These are phyloP conservation scores for Fusarium sacchari DNA, from an alignment of 2,329 filamentous ascomycete genomes.

Conservation along the genomic window DNA sequence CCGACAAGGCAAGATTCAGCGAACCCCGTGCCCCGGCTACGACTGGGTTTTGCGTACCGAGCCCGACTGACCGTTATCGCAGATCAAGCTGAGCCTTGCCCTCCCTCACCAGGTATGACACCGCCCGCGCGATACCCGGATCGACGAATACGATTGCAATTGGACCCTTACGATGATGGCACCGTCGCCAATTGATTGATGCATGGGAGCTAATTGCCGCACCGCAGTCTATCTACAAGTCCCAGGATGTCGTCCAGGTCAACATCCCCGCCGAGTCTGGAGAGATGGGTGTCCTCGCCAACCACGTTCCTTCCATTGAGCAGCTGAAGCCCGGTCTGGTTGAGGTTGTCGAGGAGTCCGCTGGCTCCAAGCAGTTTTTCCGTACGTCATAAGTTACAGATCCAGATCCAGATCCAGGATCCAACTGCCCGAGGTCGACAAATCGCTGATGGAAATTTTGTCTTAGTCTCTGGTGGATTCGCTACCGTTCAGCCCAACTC, in stretches of 20 bases:
- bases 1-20: constrained; percentile 74
- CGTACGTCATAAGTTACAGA: constrained; percentile 68
- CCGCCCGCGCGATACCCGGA: constrained; percentile 26
- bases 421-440: background rate
- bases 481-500: constrained; percentile 97
- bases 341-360: constrained; percentile 93
- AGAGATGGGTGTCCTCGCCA: constrained; percentile 99
- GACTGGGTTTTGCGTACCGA: constrained; percentile 35
- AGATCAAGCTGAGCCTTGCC: constrained; percentile 97
- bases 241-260: constrained; percentile 85
- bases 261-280: constrained; percentile 98
- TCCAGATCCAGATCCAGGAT: background rate
- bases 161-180: constrained; percentile 34
- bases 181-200: constrained; percentile 44
- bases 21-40: constrained; percentile 17
- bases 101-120: constrained; percentile 95
- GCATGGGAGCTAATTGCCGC: constrained; percentile 61
- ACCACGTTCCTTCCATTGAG: constrained; percentile 98
- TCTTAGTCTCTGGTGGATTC: constrained; percentile 91
- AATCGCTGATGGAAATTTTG: constrained; percentile 33
- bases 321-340: constrained; percentile 97
- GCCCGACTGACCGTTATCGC: constrained; percentile 43
- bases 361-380: constrained; percentile 96
- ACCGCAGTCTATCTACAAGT: constrained; percentile 75
- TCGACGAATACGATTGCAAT: constrained; percentile 44